Conservation (phyloP, 179 eudicot species). For the Silene vulgaris region DNA sequence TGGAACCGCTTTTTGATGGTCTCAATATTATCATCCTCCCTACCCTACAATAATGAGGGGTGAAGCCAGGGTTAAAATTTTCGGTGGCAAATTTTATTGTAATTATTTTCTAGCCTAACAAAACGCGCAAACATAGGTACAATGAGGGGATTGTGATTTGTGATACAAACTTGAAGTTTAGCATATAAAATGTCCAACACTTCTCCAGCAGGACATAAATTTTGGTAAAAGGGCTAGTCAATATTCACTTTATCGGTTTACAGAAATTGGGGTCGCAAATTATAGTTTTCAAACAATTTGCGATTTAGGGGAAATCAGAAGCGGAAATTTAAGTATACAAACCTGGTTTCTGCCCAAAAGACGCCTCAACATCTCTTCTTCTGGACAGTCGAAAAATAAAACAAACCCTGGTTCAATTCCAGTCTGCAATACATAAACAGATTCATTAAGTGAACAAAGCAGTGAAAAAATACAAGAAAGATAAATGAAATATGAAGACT, state of each 20-base stretch:
- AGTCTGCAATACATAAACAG: slow-evolving; percentile 43
- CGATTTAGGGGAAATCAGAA: no score
- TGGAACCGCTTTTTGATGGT: slow-evolving; percentile 75
- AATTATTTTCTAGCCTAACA: no score
- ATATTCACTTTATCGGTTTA: no score
- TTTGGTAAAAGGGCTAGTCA: no score
- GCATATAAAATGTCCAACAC: no score
- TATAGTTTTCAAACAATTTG: no score
- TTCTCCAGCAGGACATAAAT: no score
- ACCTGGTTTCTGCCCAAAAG: slow-evolving; percentile 79
- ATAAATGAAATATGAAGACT: slow-evolving; percentile 5
- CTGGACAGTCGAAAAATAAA: slow-evolving; percentile 71
- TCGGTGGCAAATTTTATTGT: background rate
- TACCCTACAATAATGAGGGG: slow-evolving; percentile 42
- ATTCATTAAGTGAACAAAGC: background rate
- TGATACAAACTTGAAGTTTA: no score
- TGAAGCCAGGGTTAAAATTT: background rate
- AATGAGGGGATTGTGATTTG: no score
- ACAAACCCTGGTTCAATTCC: slow-evolving; percentile 72
- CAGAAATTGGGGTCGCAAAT: no score
- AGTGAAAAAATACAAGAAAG: background rate
- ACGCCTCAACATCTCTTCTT: slow-evolving; percentile 88
- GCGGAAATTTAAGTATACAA: background rate
- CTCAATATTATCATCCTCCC: slow-evolving; percentile 88
- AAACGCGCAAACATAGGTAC: no score